These are phyloP conservation scores for Coniella vitis DNA, from an alignment of 2,329 filamentous ascomycete species.

Conservation along the genomic window DNA sequence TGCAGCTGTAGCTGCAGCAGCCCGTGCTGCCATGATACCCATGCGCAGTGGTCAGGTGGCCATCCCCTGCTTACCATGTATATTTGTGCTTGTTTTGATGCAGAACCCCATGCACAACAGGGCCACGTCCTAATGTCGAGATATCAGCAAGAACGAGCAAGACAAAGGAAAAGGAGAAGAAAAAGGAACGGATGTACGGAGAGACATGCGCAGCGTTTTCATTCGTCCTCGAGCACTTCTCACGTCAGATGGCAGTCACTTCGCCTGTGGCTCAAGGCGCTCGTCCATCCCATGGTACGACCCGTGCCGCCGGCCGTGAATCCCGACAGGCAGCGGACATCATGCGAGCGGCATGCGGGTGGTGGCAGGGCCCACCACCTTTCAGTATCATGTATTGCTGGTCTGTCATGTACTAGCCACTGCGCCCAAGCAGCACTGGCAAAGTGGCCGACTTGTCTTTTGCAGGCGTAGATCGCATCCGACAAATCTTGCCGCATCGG, in stretches of 20 bases:
- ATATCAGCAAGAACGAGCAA: not conserved
- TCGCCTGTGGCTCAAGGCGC: not conserved
- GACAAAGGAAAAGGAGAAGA: too few relatives aligned
- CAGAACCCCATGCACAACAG: slow-evolving; percentile 1
- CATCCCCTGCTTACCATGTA: slow-evolving; percentile 1
- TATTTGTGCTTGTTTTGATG: not conserved
- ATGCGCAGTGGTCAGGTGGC: slow-evolving; percentile 12
- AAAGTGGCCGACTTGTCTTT: not conserved
- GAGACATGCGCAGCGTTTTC: not conserved
- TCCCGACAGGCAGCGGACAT: not conserved
- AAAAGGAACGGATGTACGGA: too few relatives aligned
- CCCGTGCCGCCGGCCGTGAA: slow-evolving; percentile 8
- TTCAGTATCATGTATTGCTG: not conserved
- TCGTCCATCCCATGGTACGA: slow-evolving; percentile 8
- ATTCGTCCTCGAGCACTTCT: slow-evolving; percentile 6
- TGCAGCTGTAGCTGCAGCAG: slow-evolving; percentile 9
- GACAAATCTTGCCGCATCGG: slow-evolving; percentile 2
- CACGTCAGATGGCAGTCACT: slow-evolving; percentile 13
- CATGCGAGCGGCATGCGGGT: not conserved
- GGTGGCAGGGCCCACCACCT: not conserved
- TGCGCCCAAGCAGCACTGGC: not conserved
- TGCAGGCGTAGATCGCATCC: not conserved
- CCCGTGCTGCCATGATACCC: slow-evolving; percentile 2
- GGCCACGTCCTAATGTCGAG: not conserved
- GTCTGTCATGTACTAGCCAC: not conserved